Conservation (phyloP, 2,329 filamentous ascomycete genomes). For the Hortaea werneckii region DNA sequence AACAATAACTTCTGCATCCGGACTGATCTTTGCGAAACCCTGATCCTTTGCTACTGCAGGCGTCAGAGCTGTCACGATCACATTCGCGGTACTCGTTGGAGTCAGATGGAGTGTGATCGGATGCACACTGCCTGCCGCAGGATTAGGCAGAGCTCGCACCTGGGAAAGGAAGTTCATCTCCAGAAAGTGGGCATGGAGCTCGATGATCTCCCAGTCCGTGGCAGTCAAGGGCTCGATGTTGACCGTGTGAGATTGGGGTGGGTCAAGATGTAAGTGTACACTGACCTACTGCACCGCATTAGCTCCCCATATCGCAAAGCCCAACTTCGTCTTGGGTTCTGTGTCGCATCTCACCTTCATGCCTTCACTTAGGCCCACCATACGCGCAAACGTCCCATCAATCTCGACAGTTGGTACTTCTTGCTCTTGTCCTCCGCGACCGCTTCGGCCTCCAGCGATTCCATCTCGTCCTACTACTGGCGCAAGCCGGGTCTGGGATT, state of each 20-base stretch:
- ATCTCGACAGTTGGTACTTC: conserved; percentile 73
- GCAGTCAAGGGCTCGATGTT: conserved; percentile 93
- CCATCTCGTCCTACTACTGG: conserved; percentile 67
- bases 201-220: conserved; percentile 98
- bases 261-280: conserved; percentile 70
- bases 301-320: conserved; percentile 2
- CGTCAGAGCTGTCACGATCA: conserved; percentile 72
- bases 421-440: conserved; percentile 56
- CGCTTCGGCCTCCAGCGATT: conserved; percentile 37
- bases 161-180: conserved; percentile 89
- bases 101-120: conserved; percentile 87
- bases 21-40: conserved; percentile 82
- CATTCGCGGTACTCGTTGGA: conserved; percentile 88
- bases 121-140: conserved; percentile 52
- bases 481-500: conserved; percentile 72
- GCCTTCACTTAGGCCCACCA: conserved; percentile 68
- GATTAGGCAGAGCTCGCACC: conserved; percentile 87
- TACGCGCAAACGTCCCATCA: conserved; percentile 70
- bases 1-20: conserved; percentile 93
- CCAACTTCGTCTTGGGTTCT: neutral
- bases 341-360: conserved; percentile 54
- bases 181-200: conserved; percentile 89
- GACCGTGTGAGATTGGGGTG: conserved; percentile 82
- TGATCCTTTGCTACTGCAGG: conserved; percentile 58
- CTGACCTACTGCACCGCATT: conserved; percentile 39